These are phyloP conservation scores for Herpetomonas tarakana DNA, from an alignment of 208 protist species.

Conservation along the genomic window DNA sequence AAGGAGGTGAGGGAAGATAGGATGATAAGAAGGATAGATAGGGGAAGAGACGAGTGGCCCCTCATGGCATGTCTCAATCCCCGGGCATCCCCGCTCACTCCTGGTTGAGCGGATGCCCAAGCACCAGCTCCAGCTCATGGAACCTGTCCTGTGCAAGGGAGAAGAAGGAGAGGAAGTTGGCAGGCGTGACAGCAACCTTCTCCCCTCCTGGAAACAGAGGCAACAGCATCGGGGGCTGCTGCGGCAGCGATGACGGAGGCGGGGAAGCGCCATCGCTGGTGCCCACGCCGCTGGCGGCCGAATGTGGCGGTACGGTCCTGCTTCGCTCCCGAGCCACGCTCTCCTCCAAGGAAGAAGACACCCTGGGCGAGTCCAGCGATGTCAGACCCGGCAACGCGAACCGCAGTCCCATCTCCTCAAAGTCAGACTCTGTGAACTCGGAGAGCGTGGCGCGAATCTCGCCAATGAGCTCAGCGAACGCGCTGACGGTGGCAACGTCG, in stretches of 20 bases:
- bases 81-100: background rate
- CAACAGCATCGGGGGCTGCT: slow-evolving; percentile 11
- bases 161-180: slow-evolving; percentile 36
- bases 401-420: slow-evolving; percentile 35
- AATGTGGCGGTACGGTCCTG: background rate
- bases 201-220: slow-evolving; percentile 50
- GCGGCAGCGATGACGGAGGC: background rate
- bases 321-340: background rate
- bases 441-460: slow-evolving; percentile 13
- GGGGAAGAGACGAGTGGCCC: slow-evolving; percentile 5
- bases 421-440: slow-evolving; percentile 39
- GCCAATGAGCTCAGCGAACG: slow-evolving; percentile 38
- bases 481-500: slow-evolving; percentile 12
- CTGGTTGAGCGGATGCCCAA: slow-evolving; percentile 1
- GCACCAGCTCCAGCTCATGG: slow-evolving; percentile 30
- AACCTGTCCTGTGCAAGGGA: slow-evolving; percentile 30
- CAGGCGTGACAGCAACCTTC: slow-evolving; percentile 24
- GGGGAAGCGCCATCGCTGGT: background rate
- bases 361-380: slow-evolving; percentile 6
- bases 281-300: too few species aligned
- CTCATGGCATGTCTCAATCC: too few species aligned
- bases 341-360: background rate
- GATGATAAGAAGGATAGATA: background rate
- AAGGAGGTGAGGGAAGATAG: background rate
- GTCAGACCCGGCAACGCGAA: slow-evolving; percentile 55